These are phyloP conservation scores for Apiotrichum mycotoxinovorans DNA, from an alignment of 1,284 basidiomycete genomes.

Conservation along the genomic window DNA sequence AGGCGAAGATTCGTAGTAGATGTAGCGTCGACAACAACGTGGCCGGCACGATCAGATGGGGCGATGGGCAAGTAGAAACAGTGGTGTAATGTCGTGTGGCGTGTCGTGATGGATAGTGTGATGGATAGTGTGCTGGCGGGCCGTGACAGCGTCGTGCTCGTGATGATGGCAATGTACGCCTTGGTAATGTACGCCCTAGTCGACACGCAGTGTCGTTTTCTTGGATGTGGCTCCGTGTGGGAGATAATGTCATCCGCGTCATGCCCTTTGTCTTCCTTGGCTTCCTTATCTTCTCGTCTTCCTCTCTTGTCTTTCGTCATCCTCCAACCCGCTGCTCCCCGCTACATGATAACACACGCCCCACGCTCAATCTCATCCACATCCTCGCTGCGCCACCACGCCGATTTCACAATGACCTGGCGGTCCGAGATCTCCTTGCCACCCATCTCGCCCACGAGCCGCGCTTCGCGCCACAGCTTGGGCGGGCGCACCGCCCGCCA, in stretches of 20 bases:
- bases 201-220: too few relatives aligned
- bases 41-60: not conserved
- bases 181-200: too few relatives aligned
- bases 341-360: constrained; percentile 17
- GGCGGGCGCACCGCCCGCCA: constrained; percentile 71
- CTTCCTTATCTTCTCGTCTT: too few relatives aligned
- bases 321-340: not conserved
- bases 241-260: too few relatives aligned
- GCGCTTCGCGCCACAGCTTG: constrained; percentile 26
- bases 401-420: not conserved
- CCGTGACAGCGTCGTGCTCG: too few relatives aligned
- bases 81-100: not conserved
- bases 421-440: not conserved
- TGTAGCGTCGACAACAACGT: too few relatives aligned
- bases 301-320: not conserved
- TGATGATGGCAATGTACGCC: too few relatives aligned
- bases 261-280: too few relatives aligned
- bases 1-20: too few relatives aligned
- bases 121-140: too few relatives aligned
- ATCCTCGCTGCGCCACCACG: constrained; percentile 12
- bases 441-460: constrained; percentile 14
- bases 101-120: not conserved
- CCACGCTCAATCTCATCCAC: constrained; percentile 20
- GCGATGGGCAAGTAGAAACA: not conserved
- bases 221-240: too few relatives aligned